phyloP scores from a whole-genome alignment of 2,329 filamentous ascomycete species.

The Chrysoporthe puriensis region DNA sequence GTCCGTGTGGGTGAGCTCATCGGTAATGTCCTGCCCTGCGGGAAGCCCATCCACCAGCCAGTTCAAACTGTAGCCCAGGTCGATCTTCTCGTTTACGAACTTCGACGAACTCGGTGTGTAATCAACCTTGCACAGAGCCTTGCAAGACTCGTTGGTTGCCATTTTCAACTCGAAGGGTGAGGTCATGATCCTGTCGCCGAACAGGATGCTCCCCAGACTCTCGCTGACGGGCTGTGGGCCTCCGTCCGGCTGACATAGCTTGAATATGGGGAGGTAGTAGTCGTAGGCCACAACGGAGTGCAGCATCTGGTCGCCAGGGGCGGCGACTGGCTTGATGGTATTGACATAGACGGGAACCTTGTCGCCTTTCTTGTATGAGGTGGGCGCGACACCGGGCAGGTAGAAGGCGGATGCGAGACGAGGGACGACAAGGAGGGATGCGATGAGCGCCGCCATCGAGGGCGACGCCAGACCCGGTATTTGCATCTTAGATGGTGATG shows the following conservation, averaged over 20 bases:
- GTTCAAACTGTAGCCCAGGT: slow-evolving; percentile 87
- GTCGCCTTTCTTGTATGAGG: slow-evolving; percentile 82
- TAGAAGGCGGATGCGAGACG: slow-evolving; percentile 78
- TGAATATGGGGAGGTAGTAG: slow-evolving; percentile 88
- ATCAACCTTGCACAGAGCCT: slow-evolving; percentile 70
- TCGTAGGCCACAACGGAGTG: slow-evolving; percentile 95
- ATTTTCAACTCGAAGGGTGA: slow-evolving; percentile 91
- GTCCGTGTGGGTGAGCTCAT: slow-evolving; percentile 73
- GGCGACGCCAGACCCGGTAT: slow-evolving; percentile 49
- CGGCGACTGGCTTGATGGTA: slow-evolving; percentile 83
- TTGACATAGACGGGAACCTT: slow-evolving; percentile 90
- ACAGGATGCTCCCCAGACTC: slow-evolving; percentile 92
- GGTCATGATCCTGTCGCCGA: slow-evolving; percentile 96
- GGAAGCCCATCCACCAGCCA: slow-evolving; percentile 95
- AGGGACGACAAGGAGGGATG: slow-evolving; percentile 54
- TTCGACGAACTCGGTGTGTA: slow-evolving; percentile 68
- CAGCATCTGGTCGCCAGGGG: slow-evolving; percentile 75
- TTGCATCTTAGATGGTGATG: slow-evolving; percentile 44
- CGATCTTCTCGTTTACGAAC: slow-evolving; percentile 83
- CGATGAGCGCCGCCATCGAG: slow-evolving; percentile 51
- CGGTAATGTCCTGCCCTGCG: slow-evolving; percentile 80
- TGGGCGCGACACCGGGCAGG: slow-evolving; percentile 92
- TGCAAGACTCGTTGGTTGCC: slow-evolving; percentile 85
- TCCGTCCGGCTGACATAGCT: slow-evolving; percentile 81
- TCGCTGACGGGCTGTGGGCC: slow-evolving; percentile 82